Evolutionary conservation across 1,284 basidiomycete genomes (phyloP).

Genomic region (Flammula alnicola): DNA sequence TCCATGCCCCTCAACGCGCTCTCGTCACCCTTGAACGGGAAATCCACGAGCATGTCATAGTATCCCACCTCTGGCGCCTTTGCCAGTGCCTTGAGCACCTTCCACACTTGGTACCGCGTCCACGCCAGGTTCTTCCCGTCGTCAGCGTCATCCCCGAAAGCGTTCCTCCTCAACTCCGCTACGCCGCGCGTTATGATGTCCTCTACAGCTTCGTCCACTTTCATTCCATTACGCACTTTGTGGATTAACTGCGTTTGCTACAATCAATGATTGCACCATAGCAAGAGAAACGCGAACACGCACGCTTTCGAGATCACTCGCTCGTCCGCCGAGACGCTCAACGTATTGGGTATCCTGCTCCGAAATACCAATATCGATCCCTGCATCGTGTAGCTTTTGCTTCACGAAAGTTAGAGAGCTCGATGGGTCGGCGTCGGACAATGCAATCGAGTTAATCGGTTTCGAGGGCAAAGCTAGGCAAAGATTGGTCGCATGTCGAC

Average conservation of each 20-base stretch:
- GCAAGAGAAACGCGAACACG: constrained; percentile 36
- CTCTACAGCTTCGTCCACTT: constrained; percentile 82
- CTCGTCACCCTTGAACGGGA: constrained; percentile 94
- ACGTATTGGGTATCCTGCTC: constrained; percentile 60
- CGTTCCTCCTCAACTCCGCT: constrained; percentile 86
- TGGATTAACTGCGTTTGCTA: constrained; percentile 71
- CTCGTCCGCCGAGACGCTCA: constrained; percentile 82
- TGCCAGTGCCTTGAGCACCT: constrained; percentile 77
- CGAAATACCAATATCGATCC: constrained; percentile 55
- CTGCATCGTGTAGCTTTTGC: constrained; percentile 74
- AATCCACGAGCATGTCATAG: constrained; percentile 80
- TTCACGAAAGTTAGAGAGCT: constrained; percentile 84
- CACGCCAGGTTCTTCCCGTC: constrained; percentile 86
- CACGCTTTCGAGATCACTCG: constrained; percentile 85
- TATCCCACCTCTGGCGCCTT: constrained; percentile 81
- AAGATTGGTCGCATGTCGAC: background rate
- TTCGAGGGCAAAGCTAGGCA: constrained; percentile 80
- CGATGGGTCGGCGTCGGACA: constrained; percentile 85
- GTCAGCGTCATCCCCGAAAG: constrained; percentile 90
- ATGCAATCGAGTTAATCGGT: constrained; percentile 77
- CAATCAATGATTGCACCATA: background rate
- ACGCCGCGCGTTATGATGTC: constrained; percentile 85
- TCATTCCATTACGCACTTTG: constrained; percentile 80
- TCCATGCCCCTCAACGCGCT: constrained; percentile 84
- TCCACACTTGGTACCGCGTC: constrained; percentile 90